A percentile compares a stretch with the other conserved stretches of the same genome.
phyloP scores from a whole-genome alignment of 2,329 filamentous ascomycete species.

The Alternaria burnsii region DNA sequence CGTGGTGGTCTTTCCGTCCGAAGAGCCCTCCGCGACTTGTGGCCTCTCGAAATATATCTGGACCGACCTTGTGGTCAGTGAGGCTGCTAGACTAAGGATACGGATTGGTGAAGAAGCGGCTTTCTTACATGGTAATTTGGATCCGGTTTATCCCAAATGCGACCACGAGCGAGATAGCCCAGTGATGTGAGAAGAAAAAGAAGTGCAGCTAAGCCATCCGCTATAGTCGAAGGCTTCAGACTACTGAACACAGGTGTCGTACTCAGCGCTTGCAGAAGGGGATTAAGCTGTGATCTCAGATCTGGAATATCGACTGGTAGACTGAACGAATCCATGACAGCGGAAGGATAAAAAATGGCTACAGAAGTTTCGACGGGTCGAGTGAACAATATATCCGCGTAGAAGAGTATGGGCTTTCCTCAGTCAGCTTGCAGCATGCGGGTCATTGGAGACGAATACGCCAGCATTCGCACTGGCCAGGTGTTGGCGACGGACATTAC shows the following conservation, averaged over 20 bases:
- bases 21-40: constrained; percentile 51
- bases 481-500: constrained; percentile 4
- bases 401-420: background rate
- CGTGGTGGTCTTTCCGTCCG: constrained; percentile 20
- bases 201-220: constrained; percentile 50
- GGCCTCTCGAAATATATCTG: constrained; percentile 59
- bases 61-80: background rate
- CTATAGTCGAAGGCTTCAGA: constrained; percentile 45
- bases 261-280: constrained; percentile 19
- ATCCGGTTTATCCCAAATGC: constrained; percentile 59
- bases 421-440: background rate
- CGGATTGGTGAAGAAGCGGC: background rate
- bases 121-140: constrained; percentile 53
- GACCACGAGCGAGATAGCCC: constrained; percentile 55
- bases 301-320: constrained; percentile 23
- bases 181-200: constrained; percentile 49
- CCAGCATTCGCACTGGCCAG: background rate
- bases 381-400: background rate
- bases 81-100: background rate
- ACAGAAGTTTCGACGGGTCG: background rate
- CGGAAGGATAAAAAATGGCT: background rate
- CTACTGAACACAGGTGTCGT: constrained; percentile 20
- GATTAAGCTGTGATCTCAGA: constrained; percentile 23
- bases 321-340: constrained; percentile 24
- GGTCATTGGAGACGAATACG: background rate